A percentile compares a stretch with the other conserved stretches of the same genome.
Conservation (phyloP, 768 basidiomycete species). For the Mycena capillaripes region DNA sequence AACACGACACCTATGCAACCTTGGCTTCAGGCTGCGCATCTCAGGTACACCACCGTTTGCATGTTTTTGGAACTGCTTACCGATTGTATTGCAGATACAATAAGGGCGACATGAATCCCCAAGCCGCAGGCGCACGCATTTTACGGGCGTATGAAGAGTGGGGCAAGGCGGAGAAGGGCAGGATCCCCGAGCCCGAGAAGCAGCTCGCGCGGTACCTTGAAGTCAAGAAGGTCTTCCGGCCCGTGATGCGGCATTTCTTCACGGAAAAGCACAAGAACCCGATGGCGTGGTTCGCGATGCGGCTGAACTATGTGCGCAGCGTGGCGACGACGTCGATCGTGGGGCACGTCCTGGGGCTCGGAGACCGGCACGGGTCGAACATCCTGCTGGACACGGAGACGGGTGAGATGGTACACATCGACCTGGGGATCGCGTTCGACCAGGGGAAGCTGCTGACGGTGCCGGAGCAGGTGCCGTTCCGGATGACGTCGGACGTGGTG, state of each 20-base stretch:
- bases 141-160: conserved; percentile 44
- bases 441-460: conserved; percentile 88
- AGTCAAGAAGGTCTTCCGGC: conserved; percentile 67
- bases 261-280: conserved; percentile 91
- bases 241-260: conserved; percentile 96
- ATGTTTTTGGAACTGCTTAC: neutral
- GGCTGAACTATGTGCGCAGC: conserved; percentile 91
- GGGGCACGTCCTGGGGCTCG: conserved; percentile 92
- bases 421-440: conserved; percentile 97
- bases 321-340: conserved; percentile 96
- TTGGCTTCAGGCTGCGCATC: conserved; percentile 79
- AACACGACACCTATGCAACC: conserved; percentile 75
- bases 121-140: conserved; percentile 47
- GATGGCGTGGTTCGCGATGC: conserved; percentile 92
- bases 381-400: conserved; percentile 87
- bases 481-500: conserved; percentile 93
- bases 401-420: conserved; percentile 96
- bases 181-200: conserved; percentile 42
- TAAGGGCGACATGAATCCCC: conserved; percentile 63
- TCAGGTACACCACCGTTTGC: conserved; percentile 56
- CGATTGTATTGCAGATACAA: conserved; percentile 67
- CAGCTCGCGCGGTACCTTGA: conserved; percentile 49
- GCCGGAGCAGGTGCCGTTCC: conserved; percentile 94
- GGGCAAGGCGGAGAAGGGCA: conserved; percentile 2
- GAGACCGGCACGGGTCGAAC: conserved; percentile 93